Base-by-base conservation (phyloP, 306 rosid species). In the Vigna hirtella region DNA sequence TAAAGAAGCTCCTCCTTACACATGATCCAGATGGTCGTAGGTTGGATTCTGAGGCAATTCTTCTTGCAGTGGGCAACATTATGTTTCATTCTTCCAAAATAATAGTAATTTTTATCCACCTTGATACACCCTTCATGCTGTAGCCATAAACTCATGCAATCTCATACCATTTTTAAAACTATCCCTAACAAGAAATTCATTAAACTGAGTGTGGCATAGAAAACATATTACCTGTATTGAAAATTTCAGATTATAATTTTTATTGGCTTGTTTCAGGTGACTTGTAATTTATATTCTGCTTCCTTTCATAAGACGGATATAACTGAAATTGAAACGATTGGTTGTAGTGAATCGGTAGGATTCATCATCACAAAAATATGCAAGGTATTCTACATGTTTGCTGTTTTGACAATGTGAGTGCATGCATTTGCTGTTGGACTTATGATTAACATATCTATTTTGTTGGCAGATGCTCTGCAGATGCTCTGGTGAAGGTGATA, bases 1-100 rank as follows among this genome's bases (percentile, higher is more conserved):
- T 87, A 11, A 79, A 83, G 83, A 84, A 87, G 79, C 85, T 91
- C 58, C 89, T 86, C 79, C 86, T 89, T 3, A 83, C 85, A 70
- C 93, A 91, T 55, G 90, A 87, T 34, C 90, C 96, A 17, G 92
- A 86, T 79, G 90, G 86, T 68, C 90, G 87, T 16, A 80, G 80
- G 81, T 74, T 89, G 79, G 96, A 91, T 77, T 91, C 93, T 48
- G 88, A 84, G 76, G 65, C 78, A 30, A 77, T 87, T 83, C 87
- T 89, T 49, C 85, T 45, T 28, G 89, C 81, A 15, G 81, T 81
- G 32, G 89, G 89, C 73, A 83, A 72, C 55, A 83, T 89, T 74
- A 81, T 91, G 90, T 76, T 86, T 65, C 87, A 81, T 82, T 82
- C 81, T 32, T 68, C 85, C 16, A 5, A 72, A 32, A 66, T 84